Evolutionary conservation across 2,329 filamentous ascomycete genomes (phyloP), one percentile per base, ranked within the genome.

Genomic region (Epichloe gansuensis): DNA sequence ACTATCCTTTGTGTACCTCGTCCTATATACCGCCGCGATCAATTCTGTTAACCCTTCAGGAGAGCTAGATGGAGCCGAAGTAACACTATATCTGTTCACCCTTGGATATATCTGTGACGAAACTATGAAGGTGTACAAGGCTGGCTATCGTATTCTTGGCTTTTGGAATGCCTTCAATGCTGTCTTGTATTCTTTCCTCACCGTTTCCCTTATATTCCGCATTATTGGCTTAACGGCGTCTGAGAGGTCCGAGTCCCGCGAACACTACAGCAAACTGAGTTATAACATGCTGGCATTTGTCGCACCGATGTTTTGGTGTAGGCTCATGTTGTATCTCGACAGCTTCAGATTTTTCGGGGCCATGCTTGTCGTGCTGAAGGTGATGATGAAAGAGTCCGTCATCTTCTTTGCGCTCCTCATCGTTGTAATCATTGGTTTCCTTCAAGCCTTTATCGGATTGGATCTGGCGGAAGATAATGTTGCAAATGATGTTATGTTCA

Each of bases 111-210:
- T 96, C 35, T 90, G 83, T 61, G 91, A 98, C 64, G 93, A 97
- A 65, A 59, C 84, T 1, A 73, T 83, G 64, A 98, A 98, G 68
- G 80, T 96, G 60, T 95, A 88, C 81, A 98, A 98, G 67, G 87
- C 95, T 13, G 93, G 93, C 9, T 81, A 86, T 56, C 86, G 86
- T 62, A 97, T 97, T 63, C 76, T 98, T 52, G 85, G 88, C 21
- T 98, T 98, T 67, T 97, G 93, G 93, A 96, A 95, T 62, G 87
- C 87, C 25, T 95, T 98, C 74, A 98, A 98, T 68, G 78, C 80
- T 28, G 76, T 85, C 0, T 76, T 98, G 0, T 98, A 98, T 67
- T 69, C 78, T 0, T 74, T 97, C 1, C 75, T 98, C 37, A 80
- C 82, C 0, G 79, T 87, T 3, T 95, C 88, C 3, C 84, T 98